Evolutionary conservation across 352 stramenopile genomes (phyloP).

Genomic region (Phytophthora pseudosyringae): DNA sequence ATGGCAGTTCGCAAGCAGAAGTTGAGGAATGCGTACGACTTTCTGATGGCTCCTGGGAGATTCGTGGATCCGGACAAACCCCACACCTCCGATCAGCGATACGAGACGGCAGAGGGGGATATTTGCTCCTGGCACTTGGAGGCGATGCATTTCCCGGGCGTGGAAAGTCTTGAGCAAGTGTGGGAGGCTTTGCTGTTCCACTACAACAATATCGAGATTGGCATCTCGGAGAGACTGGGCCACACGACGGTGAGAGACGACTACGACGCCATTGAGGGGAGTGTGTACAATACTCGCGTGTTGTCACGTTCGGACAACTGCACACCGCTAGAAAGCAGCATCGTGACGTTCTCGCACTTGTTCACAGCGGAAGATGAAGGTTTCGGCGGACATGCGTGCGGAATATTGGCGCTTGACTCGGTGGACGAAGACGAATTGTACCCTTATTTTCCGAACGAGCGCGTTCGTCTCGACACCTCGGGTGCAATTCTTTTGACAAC

Average conservation of each 20-base stretch:
- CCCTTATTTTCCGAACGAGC: slow-evolving; percentile 22
- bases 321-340: slow-evolving; percentile 24
- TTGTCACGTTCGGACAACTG: slow-evolving; percentile 21
- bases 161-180: slow-evolving; percentile 36
- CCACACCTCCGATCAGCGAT: slow-evolving; percentile 25
- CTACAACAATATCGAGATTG: slow-evolving; percentile 51
- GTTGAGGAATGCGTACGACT: slow-evolving; percentile 31
- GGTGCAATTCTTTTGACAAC: slow-evolving; percentile 25
- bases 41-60: slow-evolving; percentile 25
- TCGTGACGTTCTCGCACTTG: slow-evolving; percentile 30
- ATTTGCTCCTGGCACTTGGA: slow-evolving; percentile 34
- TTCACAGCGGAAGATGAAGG: slow-evolving; percentile 10
- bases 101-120: slow-evolving; percentile 25
- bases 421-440: slow-evolving; percentile 39
- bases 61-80: slow-evolving; percentile 32
- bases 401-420: slow-evolving; percentile 28
- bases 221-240: slow-evolving; percentile 43
- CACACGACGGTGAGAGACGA: slow-evolving; percentile 44
- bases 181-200: slow-evolving; percentile 44
- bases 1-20: slow-evolving; percentile 30
- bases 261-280: slow-evolving; percentile 36
- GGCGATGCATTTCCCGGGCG: slow-evolving; percentile 33
- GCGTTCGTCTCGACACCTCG: slow-evolving; percentile 26
- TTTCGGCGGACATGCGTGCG: slow-evolving; percentile 17
- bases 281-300: slow-evolving; percentile 28